Evolutionary conservation across 176 grass and related monocot species (phyloP), one percentile per base, ranked within the genome.

Genomic region (Oryza meyeriana): DNA sequence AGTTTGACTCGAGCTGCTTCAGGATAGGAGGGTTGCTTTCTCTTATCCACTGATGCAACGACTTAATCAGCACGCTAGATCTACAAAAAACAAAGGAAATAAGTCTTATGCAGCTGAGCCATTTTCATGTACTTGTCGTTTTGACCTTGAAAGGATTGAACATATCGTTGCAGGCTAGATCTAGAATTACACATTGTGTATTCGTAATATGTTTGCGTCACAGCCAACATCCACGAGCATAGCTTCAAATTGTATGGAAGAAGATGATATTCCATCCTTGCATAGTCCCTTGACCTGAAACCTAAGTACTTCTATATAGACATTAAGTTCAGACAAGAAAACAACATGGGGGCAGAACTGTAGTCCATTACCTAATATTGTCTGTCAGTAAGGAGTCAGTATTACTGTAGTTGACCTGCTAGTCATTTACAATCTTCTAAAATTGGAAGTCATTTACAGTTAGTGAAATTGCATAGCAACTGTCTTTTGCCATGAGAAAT

Each of bases 1-100:
- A 55, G 38, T 30, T 25, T 62, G 20, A 64, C 41, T 33, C 57
- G 17, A 72, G 32, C 82, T 41, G 73, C 70, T 58, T 86, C 83
- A 41, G 69, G 22, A 55, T 26, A n/a, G 12, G 76, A 71, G 31
- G 30, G 65, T 65, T 36, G 65, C 10, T 77, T 1, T 63, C 0
- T 67, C 20, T 44, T 76, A 71, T 50, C 52, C 12, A 25, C 6
- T 65, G 40, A 2, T 55, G 65, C 72, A 31, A 44, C 10, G 24
- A 73, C 61, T 72, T 72, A 22, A 83, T 41, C 66, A 13, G 32
- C 22, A 73, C 74, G 41, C 57, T n/a, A n/a, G n/a, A n/a, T n/a
- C n/a, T 78, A 16, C 26, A 74, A 41, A 64, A 40, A 79, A 35
- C 12, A 79, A 40, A 29, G 12, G 16, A 73, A 66, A 34, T 59